A percentile compares a stretch with the other conserved stretches of the same genome.
Evolutionary conservation across 2,329 filamentous ascomycete species (phyloP).

Genomic region (Fusarium tupiense): DNA sequence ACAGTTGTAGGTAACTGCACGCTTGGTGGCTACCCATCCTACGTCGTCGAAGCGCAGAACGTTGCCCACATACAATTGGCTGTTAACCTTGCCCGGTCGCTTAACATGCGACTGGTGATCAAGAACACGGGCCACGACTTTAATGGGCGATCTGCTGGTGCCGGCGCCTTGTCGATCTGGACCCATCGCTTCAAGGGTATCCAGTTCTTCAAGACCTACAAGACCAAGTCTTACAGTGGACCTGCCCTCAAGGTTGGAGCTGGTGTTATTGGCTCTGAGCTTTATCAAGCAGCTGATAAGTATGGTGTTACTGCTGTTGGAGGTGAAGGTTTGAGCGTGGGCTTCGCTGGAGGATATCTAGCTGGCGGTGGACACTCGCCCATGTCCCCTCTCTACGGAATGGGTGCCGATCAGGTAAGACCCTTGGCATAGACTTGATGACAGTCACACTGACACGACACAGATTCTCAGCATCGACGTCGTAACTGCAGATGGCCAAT

Average conservation of each 20-base stretch:
- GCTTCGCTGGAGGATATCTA: constrained; percentile 34
- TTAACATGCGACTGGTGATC: constrained; percentile 57
- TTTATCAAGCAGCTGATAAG: constrained; percentile 60
- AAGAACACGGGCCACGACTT: constrained; percentile 62
- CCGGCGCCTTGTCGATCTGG: constrained; percentile 66
- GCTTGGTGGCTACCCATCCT: constrained; percentile 54
- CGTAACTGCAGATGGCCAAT: constrained; percentile 31
- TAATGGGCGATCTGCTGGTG: constrained; percentile 64
- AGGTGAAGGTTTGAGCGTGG: constrained; percentile 56
- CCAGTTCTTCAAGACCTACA: constrained; percentile 33
- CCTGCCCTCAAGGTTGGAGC: constrained; percentile 64
- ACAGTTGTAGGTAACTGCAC: constrained; percentile 43
- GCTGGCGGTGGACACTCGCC: constrained; percentile 38
- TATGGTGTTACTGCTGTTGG: constrained; percentile 61
- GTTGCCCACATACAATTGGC: constrained; percentile 58
- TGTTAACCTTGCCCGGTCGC: constrained; percentile 57
- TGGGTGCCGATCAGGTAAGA: constrained; percentile 35
- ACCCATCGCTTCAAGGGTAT: constrained; percentile 63
- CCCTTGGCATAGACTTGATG: background rate
- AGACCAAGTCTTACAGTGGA: constrained; percentile 49
- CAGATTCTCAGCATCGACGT: constrained; percentile 34
- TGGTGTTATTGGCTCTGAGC: constrained; percentile 62
- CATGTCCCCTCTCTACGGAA: constrained; percentile 28
- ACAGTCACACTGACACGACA: background rate
- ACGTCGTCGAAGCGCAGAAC: constrained; percentile 53